Evolutionary conservation across 495 filamentous ascomycete genomes (phyloP).

Genomic region (Daldinia caldariorum): DNA sequence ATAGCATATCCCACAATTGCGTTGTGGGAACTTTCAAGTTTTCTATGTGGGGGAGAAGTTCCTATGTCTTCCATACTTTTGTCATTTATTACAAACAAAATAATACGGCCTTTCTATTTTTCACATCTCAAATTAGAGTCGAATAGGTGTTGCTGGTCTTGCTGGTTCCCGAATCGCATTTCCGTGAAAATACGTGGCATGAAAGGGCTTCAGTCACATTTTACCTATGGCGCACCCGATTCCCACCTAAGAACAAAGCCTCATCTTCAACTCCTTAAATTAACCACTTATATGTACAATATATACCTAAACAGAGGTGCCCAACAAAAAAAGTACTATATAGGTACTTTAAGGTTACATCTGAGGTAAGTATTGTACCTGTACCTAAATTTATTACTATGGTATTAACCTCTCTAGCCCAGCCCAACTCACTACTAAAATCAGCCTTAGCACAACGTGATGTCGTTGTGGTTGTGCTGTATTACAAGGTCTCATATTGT

Average conservation of each 20-base stretch:
- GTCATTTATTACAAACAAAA: not conserved
- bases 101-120: not conserved
- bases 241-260: not conserved
- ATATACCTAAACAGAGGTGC: not conserved
- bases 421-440: not conserved
- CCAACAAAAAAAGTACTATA: not conserved
- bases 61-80: not conserved
- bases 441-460: constrained; percentile 4
- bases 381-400: not conserved
- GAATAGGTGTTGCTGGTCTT: not conserved
- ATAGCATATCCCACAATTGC: not conserved
- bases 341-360: not conserved
- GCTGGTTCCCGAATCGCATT: not conserved
- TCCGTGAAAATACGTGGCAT: not conserved
- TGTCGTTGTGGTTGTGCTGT: not conserved
- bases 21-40: not conserved
- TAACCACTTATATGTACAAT: not conserved
- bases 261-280: not conserved
- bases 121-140: not conserved
- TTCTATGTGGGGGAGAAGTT: constrained; percentile 8
- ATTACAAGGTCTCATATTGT: not conserved
- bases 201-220: not conserved
- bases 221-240: not conserved
- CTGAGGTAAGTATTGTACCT: no score
- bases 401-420: not conserved